phyloP scores from a whole-genome alignment of 2,329 filamentous ascomycete species.

The Didymella arachidicola region DNA sequence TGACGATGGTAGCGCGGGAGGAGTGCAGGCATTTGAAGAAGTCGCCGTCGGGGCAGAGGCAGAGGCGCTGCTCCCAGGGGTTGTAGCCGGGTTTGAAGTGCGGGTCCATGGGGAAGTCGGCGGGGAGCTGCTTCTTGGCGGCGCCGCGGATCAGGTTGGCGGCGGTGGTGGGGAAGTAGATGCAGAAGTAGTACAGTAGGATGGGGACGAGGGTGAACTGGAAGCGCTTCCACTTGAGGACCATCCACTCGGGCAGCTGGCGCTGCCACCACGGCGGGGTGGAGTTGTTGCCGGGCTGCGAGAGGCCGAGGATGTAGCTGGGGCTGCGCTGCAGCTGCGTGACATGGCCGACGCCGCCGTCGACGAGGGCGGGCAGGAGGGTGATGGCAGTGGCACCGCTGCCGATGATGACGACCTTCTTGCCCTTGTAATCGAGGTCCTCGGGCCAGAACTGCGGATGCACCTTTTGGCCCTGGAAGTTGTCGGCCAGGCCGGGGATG shows the following conservation, averaged over 20 bases:
- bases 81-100: conserved; percentile 59
- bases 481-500: conserved; percentile 70
- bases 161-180: conserved; percentile 61
- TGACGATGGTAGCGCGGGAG: conserved; percentile 63
- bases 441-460: conserved; percentile 82
- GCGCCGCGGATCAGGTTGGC: conserved; percentile 57
- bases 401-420: conserved; percentile 76
- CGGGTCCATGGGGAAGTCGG: conserved; percentile 50
- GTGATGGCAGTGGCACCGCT: conserved; percentile 83
- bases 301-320: conserved; percentile 64
- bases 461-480: conserved; percentile 68
- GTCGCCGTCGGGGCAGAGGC: conserved; percentile 69
- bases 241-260: conserved; percentile 58
- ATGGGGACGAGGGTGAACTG: conserved; percentile 60
- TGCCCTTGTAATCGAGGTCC: conserved; percentile 69
- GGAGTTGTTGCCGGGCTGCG: conserved; percentile 51
- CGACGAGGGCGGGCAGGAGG: conserved; percentile 72
- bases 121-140: conserved; percentile 62
- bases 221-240: conserved; percentile 59
- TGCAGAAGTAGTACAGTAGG: conserved; percentile 60
- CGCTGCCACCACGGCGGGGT: conserved; percentile 47
- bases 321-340: conserved; percentile 86
- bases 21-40: conserved; percentile 62
- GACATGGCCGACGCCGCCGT: conserved; percentile 68
- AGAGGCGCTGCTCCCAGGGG: conserved; percentile 76